Evolutionary conservation across 257 asterid species (phyloP).

Genomic region (Echites panduratus): DNA sequence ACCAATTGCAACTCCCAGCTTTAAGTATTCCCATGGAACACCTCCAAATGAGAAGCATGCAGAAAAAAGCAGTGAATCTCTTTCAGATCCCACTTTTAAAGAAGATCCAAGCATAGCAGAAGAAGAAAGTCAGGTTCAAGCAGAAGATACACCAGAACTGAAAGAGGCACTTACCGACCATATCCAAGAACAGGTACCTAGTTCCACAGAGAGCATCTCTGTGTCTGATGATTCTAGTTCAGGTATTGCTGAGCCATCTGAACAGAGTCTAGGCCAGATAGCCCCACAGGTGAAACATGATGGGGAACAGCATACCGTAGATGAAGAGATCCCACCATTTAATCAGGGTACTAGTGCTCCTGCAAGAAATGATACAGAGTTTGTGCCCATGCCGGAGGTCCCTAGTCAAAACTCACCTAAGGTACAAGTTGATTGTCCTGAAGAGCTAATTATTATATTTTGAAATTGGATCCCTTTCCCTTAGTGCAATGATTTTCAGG

Average conservation of each 20-base stretch:
- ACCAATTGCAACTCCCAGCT: slow-evolving; percentile 20
- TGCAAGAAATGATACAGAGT: slow-evolving; percentile 33
- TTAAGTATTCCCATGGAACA: slow-evolving; percentile 31
- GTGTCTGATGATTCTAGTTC: slow-evolving; percentile 34
- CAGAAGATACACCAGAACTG: slow-evolving; percentile 27
- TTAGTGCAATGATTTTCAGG: slow-evolving; percentile 45
- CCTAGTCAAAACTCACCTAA: slow-evolving; percentile 31
- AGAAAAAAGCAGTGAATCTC: slow-evolving; percentile 36
- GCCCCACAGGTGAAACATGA: slow-evolving; percentile 35
- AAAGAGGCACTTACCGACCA: slow-evolving; percentile 27
- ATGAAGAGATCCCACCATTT: slow-evolving; percentile 29
- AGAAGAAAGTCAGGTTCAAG: slow-evolving; percentile 38
- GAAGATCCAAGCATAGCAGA: slow-evolving; percentile 31
- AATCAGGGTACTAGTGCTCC: slow-evolving; percentile 30
- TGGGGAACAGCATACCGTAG: slow-evolving; percentile 35
- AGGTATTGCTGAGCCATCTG: slow-evolving; percentile 33
- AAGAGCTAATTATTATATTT: slow-evolving; percentile 12
- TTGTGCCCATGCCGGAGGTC: slow-evolving; percentile 29
- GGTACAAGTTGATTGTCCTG: slow-evolving; percentile 36
- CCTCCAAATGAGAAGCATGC: slow-evolving; percentile 30
- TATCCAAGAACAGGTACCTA: slow-evolving; percentile 31
- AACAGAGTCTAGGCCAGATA: slow-evolving; percentile 36
- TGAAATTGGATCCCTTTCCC: slow-evolving; percentile 12
- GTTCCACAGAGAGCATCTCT: slow-evolving; percentile 29
- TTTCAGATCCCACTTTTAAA: slow-evolving; percentile 26